Evolutionary conservation across 495 filamentous ascomycete genomes (phyloP).

Genomic region (Talaromyces proteolyticus): DNA sequence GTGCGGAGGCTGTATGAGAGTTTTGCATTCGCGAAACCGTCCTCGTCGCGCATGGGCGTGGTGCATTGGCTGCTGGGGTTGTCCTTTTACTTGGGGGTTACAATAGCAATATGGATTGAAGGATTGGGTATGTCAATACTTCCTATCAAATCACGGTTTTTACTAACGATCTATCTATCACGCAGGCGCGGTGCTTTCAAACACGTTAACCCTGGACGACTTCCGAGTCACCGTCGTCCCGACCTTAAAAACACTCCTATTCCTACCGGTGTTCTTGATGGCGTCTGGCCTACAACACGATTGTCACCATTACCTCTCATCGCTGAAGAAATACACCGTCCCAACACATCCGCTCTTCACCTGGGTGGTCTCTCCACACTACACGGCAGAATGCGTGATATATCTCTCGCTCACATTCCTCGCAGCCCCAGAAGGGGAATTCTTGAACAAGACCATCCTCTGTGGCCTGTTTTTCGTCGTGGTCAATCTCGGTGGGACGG

Average conservation of each 20-base stretch:
- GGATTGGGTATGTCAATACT: constrained; percentile 54
- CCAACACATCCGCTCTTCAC: constrained; percentile 68
- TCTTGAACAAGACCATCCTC: constrained; percentile 69
- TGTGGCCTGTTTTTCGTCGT: constrained; percentile 65
- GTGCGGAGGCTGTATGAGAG: constrained; percentile 70
- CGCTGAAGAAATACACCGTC: constrained; percentile 78
- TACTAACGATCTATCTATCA: constrained; percentile 10
- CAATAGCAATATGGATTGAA: constrained; percentile 81
- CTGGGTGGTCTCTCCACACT: constrained; percentile 78
- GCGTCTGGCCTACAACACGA: constrained; percentile 76
- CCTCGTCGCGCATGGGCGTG: constrained; percentile 73
- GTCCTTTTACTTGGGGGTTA: constrained; percentile 65
- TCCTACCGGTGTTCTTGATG: constrained; percentile 60
- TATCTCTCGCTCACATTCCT: constrained; percentile 74
- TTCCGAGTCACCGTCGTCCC: constrained; percentile 37
- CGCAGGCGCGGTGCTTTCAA: constrained; percentile 24
- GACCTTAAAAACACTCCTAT: constrained; percentile 53
- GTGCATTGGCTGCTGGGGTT: constrained; percentile 76
- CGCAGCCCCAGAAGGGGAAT: constrained; percentile 56
- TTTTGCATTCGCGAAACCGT: constrained; percentile 53
- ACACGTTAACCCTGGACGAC: constrained; percentile 21
- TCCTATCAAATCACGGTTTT: constrained; percentile 4
- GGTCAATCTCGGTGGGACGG: constrained; percentile 77
- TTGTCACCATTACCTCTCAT: constrained; percentile 74
- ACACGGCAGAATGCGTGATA: constrained; percentile 78